phyloP scores from a whole-genome alignment of 2,329 filamentous ascomycete genomes.

The Colletotrichum phormii region DNA sequence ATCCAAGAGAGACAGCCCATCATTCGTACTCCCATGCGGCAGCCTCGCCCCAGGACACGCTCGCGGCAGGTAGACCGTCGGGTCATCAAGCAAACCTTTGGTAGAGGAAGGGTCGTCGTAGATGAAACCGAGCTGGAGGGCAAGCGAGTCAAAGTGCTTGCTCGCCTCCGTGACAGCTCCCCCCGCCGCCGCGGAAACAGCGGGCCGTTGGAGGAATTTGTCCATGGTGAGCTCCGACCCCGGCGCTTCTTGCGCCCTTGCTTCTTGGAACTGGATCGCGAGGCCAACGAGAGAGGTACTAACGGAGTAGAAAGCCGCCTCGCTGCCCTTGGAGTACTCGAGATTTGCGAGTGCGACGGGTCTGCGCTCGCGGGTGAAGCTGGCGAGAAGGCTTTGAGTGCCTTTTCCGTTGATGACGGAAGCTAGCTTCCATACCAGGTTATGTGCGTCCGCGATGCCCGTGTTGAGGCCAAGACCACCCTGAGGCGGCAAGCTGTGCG shows the following conservation, averaged over 20 bases:
- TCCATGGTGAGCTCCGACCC: slow-evolving; percentile 14
- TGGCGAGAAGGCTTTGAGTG: slow-evolving; percentile 2
- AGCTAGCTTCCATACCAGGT: slow-evolving; percentile 61
- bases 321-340: slow-evolving; percentile 29
- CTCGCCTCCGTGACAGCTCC: slow-evolving; percentile 22
- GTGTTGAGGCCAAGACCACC: slow-evolving; percentile 71
- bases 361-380: slow-evolving; percentile 19
- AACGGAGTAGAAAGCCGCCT: slow-evolving; percentile 28
- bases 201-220: slow-evolving; percentile 9
- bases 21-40: slow-evolving; percentile 12
- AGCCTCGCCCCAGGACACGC: slow-evolving; percentile 23
- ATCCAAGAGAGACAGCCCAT: slow-evolving; percentile 10
- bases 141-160: slow-evolving; percentile 28
- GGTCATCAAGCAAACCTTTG: slow-evolving; percentile 10
- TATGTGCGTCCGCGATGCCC: slow-evolving; percentile 66
- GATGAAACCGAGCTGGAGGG: slow-evolving; percentile 27
- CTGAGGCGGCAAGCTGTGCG: slow-evolving; percentile 66
- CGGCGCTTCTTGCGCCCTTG: background rate
- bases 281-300: slow-evolving; percentile 23
- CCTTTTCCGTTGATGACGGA: slow-evolving; percentile 7
- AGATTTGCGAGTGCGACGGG: slow-evolving; percentile 29
- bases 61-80: slow-evolving; percentile 11
- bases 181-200: background rate
- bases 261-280: slow-evolving; percentile 11
- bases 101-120: slow-evolving; percentile 14